Evolutionary conservation across 2,329 filamentous ascomycete genomes (phyloP).

Genomic region (Claviceps fusiformis): DNA sequence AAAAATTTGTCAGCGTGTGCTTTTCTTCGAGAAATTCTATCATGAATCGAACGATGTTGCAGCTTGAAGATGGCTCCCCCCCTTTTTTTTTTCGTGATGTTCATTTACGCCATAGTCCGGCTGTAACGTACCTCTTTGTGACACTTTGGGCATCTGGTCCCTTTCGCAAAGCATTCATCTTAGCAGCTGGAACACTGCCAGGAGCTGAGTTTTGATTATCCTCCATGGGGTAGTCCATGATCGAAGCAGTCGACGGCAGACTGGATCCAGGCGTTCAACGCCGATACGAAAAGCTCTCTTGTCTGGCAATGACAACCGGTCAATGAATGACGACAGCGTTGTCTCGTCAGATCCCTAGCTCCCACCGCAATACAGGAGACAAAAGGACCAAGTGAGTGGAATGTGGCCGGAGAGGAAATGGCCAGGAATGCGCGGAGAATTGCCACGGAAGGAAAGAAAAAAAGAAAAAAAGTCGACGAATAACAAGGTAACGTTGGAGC

Average conservation of each 20-base stretch:
- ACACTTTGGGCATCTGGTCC: conserved; percentile 58
- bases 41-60: neutral
- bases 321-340: neutral
- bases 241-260: neutral
- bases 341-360: neutral
- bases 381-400: neutral
- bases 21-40: neutral
- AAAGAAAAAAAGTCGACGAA: neutral
- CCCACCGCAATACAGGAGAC: neutral
- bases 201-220: conserved; percentile 55
- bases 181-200: conserved; percentile 46
- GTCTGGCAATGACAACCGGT: neutral
- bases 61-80: no score
- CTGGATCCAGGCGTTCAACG: neutral
- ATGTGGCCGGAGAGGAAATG: neutral
- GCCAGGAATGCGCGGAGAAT: conserved; percentile 1
- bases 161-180: conserved; percentile 43
- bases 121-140: conserved; percentile 51
- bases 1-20: neutral
- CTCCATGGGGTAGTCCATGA: conserved; percentile 33
- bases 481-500: neutral
- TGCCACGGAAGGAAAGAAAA: neutral
- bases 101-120: neutral
- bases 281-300: neutral
- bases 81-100: no score